Evolutionary conservation across 257 asterid genomes (phyloP).

Genomic region (Capsicum baccatum): DNA sequence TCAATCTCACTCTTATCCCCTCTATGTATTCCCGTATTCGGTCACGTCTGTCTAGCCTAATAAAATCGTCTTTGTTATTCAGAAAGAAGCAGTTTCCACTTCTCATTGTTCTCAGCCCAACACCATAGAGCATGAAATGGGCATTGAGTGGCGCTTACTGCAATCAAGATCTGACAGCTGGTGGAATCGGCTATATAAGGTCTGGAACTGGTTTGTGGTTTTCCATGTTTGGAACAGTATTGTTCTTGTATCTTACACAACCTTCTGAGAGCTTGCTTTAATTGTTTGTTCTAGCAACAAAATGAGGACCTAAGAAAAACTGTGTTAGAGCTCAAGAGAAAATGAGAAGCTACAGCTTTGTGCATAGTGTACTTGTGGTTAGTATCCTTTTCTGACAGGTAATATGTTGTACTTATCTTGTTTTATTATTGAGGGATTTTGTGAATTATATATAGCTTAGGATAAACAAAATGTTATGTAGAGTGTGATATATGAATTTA

Average conservation of each 20-base stretch:
- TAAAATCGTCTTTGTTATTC: conserved; percentile 33
- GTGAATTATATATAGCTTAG: neutral
- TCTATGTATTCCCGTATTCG: neutral
- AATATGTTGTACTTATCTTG: neutral
- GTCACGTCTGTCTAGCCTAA: conserved; percentile 20
- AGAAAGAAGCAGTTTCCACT: conserved; percentile 84
- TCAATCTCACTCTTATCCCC: conserved; percentile 40
- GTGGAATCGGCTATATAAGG: conserved; percentile 74
- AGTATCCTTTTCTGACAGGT: conserved; percentile 17
- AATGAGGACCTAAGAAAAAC: conserved; percentile 41
- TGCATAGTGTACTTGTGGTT: conserved; percentile 32
- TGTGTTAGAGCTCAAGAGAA: conserved; percentile 40
- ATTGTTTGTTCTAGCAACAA: conserved; percentile 49
- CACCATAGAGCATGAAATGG: conserved; percentile 86
- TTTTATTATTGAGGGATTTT: conserved; percentile 4
- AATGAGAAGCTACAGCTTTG: conserved; percentile 39
- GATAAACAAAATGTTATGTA: conserved; percentile 16
- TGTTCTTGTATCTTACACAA: neutral
- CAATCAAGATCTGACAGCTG: conserved; percentile 61
- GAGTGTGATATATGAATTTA: conserved; percentile 1
- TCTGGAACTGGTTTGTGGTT: conserved; percentile 33
- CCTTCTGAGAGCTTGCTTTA: conserved; percentile 23
- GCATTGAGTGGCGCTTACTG: conserved; percentile 72
- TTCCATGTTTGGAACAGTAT: conserved; percentile 28
- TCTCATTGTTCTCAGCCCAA: conserved; percentile 87